These are phyloP conservation scores for Mycena alexandri DNA, from an alignment of 768 basidiomycete genomes.

Conservation along the genomic window DNA sequence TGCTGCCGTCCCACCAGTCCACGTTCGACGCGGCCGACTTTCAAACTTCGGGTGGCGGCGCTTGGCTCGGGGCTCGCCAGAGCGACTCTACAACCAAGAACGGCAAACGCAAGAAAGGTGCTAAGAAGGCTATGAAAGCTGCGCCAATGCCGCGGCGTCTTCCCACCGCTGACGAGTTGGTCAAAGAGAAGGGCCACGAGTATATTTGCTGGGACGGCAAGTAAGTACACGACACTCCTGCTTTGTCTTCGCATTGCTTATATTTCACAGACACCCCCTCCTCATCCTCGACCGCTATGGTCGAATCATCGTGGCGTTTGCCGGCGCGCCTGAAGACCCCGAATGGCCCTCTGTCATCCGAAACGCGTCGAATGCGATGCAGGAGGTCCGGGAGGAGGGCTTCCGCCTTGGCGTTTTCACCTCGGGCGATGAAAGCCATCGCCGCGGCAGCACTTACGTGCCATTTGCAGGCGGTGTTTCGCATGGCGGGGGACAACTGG, in stretches of 20 bases:
- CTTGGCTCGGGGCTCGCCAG: not conserved
- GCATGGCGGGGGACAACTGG: constrained; percentile 45
- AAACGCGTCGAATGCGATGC: constrained; percentile 15
- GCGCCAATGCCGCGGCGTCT: not conserved
- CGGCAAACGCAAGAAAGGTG: not conserved
- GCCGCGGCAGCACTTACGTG: constrained; percentile 38
- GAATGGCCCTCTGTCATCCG: constrained; percentile 14
- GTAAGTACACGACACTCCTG: constrained; percentile 2
- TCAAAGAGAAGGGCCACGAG: not conserved
- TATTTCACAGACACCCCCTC: not conserved
- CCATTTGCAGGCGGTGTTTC: constrained; percentile 42
- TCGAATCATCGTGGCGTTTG: constrained; percentile 26
- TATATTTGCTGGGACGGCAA: constrained; percentile 19
- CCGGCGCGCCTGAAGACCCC: constrained; percentile 31
- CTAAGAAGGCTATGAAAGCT: not conserved
- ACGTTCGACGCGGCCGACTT: not conserved
- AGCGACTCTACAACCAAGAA: too few species aligned
- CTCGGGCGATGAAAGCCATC: constrained; percentile 22
- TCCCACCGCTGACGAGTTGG: not conserved
- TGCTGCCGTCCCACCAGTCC: not conserved
- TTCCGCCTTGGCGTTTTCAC: constrained; percentile 9
- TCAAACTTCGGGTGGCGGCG: not conserved
- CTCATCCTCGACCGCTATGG: constrained; percentile 27
- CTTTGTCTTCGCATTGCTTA: not conserved
- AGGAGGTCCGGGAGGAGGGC: constrained; percentile 1